Percentiles rank a stretch among this genome's conserved stretches.
phyloP scores from a whole-genome alignment of 1,284 basidiomycete species.

The Laetiporus sulphureus region DNA sequence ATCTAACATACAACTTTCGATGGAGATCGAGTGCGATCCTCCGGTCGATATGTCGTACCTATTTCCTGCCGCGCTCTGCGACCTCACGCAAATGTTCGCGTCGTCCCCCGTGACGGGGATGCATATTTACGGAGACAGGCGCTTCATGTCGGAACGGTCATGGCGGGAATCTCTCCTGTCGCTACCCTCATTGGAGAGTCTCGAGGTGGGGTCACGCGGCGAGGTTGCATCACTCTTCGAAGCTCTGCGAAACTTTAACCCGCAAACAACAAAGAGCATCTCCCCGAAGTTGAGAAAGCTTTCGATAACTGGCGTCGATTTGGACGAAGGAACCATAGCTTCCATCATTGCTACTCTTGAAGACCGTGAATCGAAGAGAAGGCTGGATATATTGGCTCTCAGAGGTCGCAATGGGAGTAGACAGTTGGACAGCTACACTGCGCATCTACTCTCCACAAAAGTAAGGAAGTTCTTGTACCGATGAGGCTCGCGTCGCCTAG shows the following conservation, averaged over 20 bases:
- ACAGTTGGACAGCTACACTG: not conserved
- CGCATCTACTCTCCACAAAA: not conserved
- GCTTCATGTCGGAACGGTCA: not conserved
- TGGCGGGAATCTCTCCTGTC: slow-evolving; percentile 1
- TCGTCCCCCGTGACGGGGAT: not conserved
- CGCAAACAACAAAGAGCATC: not conserved
- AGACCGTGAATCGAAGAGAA: not conserved
- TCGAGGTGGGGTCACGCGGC: slow-evolving; percentile 6
- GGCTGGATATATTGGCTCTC: slow-evolving; percentile 1
- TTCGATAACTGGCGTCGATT: not conserved
- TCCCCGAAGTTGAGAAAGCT: slow-evolving; percentile 2
- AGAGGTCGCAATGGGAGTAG: not conserved
- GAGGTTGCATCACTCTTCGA: not conserved
- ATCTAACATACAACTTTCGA: not conserved
- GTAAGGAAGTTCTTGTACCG: no score
- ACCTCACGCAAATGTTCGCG: slow-evolving; percentile 1
- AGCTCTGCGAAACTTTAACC: not conserved
- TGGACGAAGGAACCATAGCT: not conserved
- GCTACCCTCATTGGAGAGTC: not conserved
- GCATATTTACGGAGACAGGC: slow-evolving; percentile 3
- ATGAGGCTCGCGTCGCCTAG: no score
- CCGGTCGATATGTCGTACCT: slow-evolving; percentile 6
- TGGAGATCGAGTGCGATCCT: slow-evolving; percentile 6
- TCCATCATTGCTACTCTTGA: not conserved
- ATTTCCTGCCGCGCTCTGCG: slow-evolving; percentile 3